Evolutionary conservation across 129 eudicot genomes (phyloP).

Genomic region (Centrapalus pauciflorus): DNA sequence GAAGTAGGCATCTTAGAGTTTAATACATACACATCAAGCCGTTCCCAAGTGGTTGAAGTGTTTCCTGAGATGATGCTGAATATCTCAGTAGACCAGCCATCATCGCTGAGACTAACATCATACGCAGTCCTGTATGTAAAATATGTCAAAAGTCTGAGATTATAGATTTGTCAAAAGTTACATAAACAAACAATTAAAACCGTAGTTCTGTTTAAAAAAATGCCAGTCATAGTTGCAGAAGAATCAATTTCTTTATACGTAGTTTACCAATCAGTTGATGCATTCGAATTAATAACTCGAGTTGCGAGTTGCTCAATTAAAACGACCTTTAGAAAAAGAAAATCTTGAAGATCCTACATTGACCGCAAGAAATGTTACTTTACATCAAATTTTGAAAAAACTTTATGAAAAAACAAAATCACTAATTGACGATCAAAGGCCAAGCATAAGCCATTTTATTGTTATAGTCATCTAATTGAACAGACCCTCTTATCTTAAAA

Average conservation of each 20-base stretch:
- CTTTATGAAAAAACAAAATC: neutral
- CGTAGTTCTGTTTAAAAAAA: neutral
- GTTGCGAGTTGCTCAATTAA: neutral
- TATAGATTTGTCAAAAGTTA: neutral
- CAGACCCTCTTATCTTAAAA: neutral
- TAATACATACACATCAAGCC: constrained; percentile 82
- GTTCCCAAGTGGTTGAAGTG: constrained; percentile 85
- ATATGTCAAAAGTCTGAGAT: constrained; percentile 4
- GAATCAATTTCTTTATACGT: neutral
- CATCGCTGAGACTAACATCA: constrained; percentile 77
- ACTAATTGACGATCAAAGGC: neutral
- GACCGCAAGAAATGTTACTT: neutral
- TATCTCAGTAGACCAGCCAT: constrained; percentile 62
- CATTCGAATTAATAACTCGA: neutral
- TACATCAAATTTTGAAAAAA: neutral
- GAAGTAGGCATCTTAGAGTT: neutral
- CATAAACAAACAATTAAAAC: neutral
- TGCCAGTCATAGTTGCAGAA: neutral
- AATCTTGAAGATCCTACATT: neutral
- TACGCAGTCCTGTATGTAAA: constrained; percentile 65
- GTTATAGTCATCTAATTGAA: neutral
- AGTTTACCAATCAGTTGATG: neutral
- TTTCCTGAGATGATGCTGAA: constrained; percentile 63
- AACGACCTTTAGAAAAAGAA: neutral
- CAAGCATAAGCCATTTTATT: neutral